Percentiles rank a stretch among this genome's conserved stretches.
These are phyloP conservation scores for Chaetomiaceae sp. DNA, from an alignment of 2,329 filamentous ascomycete genomes.

Conservation along the genomic window DNA sequence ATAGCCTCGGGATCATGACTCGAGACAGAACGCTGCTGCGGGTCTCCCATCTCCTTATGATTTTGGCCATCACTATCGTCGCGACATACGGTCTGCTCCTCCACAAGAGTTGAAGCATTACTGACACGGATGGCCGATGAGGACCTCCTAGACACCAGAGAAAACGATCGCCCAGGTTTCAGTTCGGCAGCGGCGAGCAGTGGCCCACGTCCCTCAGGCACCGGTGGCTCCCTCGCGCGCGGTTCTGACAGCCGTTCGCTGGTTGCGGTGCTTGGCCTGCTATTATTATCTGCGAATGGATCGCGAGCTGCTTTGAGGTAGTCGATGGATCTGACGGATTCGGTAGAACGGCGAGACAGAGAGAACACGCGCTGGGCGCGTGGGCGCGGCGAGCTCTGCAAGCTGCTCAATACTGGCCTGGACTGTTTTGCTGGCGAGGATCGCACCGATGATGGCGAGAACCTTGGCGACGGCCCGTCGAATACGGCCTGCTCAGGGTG, in stretches of 20 bases:
- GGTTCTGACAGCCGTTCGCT: conserved; percentile 4
- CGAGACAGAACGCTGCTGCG: background rate
- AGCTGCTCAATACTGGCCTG: background rate
- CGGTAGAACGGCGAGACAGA: conserved; percentile 17
- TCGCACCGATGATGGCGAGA: background rate
- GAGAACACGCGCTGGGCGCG: conserved; percentile 21
- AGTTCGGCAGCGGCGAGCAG: conserved; percentile 9
- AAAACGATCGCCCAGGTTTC: conserved; percentile 17
- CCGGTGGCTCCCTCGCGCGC: background rate
- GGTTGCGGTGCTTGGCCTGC: conserved; percentile 6
- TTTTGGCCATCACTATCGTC: background rate
- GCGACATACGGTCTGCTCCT: conserved; percentile 4
- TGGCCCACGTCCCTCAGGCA: background rate
- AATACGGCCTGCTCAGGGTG: conserved; percentile 1
- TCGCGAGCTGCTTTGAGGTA: conserved; percentile 8
- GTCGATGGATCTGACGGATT: conserved; percentile 17
- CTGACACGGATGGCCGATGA: conserved; percentile 14
- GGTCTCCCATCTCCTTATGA: background rate
- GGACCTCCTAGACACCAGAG: conserved; percentile 12
- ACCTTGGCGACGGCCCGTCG: background rate
- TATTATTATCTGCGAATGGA: conserved; percentile 1
- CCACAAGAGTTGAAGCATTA: conserved; percentile 19
- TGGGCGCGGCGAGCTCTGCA: conserved; percentile 8
- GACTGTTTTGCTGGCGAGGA: conserved; percentile 1
- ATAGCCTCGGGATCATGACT: background rate